Conservation (phyloP, 2,329 filamentous ascomycete species). For the Trichoderma sp. region DNA sequence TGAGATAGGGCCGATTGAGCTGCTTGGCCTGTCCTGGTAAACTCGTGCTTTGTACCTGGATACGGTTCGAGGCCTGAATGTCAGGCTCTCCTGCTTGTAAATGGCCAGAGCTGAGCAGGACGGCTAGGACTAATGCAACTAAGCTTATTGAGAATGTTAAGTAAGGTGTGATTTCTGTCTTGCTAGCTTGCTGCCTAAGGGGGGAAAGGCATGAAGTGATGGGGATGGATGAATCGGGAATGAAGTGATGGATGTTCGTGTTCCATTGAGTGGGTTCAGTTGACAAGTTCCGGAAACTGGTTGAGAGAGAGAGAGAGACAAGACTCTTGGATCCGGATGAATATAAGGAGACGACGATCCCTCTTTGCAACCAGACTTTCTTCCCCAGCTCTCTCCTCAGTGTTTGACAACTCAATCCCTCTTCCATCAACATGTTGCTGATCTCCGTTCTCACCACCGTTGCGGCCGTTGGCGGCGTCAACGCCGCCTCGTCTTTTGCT, state of each 20-base stretch:
- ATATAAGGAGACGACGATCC: conserved; percentile 19
- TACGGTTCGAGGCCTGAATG: not conserved
- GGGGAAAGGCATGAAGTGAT: not conserved
- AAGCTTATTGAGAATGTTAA: conserved; percentile 16
- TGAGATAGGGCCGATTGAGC: conserved; percentile 19
- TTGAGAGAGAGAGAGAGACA: not conserved
- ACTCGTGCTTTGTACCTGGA: conserved; percentile 1
- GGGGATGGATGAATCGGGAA: not conserved
- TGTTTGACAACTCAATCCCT: not conserved
- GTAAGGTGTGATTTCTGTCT: not conserved
- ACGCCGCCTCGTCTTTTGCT: conserved; percentile 24
- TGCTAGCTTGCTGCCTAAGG: not conserved
- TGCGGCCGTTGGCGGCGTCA: conserved; percentile 15
- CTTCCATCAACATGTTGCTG: conserved; percentile 13
- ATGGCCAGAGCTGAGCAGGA: not conserved
- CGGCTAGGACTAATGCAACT: not conserved
- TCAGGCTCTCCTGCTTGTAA: not conserved
- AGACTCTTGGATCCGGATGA: not conserved
- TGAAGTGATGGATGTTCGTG: not conserved
- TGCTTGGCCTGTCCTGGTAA: not conserved
- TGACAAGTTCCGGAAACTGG: not conserved
- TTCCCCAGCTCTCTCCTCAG: not conserved
- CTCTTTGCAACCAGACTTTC: not conserved
- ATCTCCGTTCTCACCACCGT: conserved; percentile 15
- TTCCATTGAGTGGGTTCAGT: not conserved